phyloP scores from a whole-genome alignment of 768 basidiomycete species.

The Mycena metata region DNA sequence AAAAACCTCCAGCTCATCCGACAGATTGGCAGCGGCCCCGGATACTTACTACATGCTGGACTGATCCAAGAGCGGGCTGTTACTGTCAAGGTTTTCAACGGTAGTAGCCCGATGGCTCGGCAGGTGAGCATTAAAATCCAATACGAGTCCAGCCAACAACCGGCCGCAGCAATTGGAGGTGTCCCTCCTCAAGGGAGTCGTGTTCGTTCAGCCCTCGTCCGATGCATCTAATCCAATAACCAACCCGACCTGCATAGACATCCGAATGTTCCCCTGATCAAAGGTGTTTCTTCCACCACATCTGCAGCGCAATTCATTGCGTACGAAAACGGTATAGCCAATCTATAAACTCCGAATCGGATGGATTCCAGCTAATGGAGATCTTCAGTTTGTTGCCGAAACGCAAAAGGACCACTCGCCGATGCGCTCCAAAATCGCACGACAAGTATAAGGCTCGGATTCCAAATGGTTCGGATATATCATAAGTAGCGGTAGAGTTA shows the following conservation, averaged over 20 bases:
- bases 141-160: too few relatives aligned
- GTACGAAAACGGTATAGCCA: conserved; percentile 5
- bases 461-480: conserved; percentile 2
- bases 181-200: not conserved
- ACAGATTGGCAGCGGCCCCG: conserved; percentile 2
- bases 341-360: too few relatives aligned
- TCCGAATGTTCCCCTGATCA: conserved; percentile 10
- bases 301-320: conserved; percentile 3
- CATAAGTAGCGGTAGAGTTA: too few relatives aligned
- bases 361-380: not conserved
- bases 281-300: conserved; percentile 8
- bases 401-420: conserved; percentile 18
- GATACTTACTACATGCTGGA: conserved; percentile 18
- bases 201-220: not conserved
- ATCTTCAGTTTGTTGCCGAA: conserved; percentile 8
- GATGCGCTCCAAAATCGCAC: not conserved
- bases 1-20: not conserved
- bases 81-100: conserved; percentile 10
- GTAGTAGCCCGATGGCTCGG: not conserved
- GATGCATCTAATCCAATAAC: not conserved
- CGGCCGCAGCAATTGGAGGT: conserved; percentile 2
- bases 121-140: not conserved
- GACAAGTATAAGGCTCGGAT: conserved; percentile 3
- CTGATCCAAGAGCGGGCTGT: not conserved
- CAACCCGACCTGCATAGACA: not conserved